Percentiles rank a stretch among this genome's conserved stretches.
Evolutionary conservation across 2,329 filamentous ascomycete genomes (phyloP).

Genomic region (Cordyceps fumosorosea): DNA sequence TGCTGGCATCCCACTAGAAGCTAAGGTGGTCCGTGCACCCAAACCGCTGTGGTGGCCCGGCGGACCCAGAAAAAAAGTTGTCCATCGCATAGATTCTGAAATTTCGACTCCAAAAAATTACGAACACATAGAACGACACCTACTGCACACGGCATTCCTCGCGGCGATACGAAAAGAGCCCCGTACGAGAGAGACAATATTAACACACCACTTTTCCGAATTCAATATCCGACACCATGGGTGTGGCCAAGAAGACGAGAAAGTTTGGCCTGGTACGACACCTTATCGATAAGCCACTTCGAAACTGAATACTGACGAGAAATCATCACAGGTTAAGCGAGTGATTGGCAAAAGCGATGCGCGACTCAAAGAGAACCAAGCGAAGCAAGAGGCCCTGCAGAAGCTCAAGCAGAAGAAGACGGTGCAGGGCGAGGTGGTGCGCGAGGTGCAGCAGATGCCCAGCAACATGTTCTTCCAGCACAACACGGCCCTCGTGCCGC

Average conservation of each 20-base stretch:
- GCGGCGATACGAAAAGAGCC: background rate
- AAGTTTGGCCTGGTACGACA: slow-evolving; percentile 68
- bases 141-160: background rate
- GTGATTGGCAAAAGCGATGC: slow-evolving; percentile 77
- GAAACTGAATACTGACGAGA: slow-evolving; percentile 1
- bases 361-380: slow-evolving; percentile 73
- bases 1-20: background rate
- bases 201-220: background rate
- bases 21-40: slow-evolving; percentile 23
- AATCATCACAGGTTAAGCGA: slow-evolving; percentile 57
- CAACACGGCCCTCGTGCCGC: slow-evolving; percentile 79
- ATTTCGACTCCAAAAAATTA: slow-evolving; percentile 13
- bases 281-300: slow-evolving; percentile 23
- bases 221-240: slow-evolving; percentile 50
- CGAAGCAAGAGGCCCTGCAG: slow-evolving; percentile 44
- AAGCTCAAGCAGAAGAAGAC: slow-evolving; percentile 43
- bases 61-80: slow-evolving; percentile 25
- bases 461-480: slow-evolving; percentile 82
- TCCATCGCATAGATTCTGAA: slow-evolving; percentile 10
- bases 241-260: slow-evolving; percentile 80
- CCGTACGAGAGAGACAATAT: background rate
- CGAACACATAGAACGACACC: background rate
- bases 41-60: background rate
- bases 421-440: slow-evolving; percentile 54
- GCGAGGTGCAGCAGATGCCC: slow-evolving; percentile 75